Evolutionary conservation across 2,329 filamentous ascomycete genomes (phyloP).

Genomic region (Cryoendolithus antarcticus): DNA sequence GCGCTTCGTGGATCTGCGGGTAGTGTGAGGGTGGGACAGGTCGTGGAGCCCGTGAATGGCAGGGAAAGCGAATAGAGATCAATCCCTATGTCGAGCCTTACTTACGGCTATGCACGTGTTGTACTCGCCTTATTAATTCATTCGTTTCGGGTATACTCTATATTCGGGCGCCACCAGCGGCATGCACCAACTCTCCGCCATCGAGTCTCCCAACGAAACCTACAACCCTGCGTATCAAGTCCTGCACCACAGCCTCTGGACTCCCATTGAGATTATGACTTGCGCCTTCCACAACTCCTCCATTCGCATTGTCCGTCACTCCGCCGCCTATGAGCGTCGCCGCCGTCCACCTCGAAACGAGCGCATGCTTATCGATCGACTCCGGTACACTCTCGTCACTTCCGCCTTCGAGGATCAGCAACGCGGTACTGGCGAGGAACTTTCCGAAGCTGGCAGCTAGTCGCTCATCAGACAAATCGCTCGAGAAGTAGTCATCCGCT

Average conservation of each 20-base stretch:
- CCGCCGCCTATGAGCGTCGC: conserved; percentile 33
- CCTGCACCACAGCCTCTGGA: conserved; percentile 33
- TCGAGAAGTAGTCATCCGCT: conserved; percentile 83
- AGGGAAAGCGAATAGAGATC: too few relatives aligned
- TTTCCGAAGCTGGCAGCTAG: conserved; percentile 54
- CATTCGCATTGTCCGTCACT: conserved; percentile 35
- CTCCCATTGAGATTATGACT: conserved; percentile 40
- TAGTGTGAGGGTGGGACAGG: not conserved
- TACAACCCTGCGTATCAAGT: conserved; percentile 39
- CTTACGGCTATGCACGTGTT: too few relatives aligned
- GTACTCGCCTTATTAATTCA: too few relatives aligned
- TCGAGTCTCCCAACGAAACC: conserved; percentile 32
- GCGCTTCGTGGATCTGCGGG: conserved; percentile 6
- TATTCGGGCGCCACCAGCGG: conserved; percentile 3
- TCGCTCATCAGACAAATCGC: conserved; percentile 51
- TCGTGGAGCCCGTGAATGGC: too few relatives aligned
- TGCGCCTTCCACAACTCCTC: conserved; percentile 37
- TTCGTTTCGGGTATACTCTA: not conserved
- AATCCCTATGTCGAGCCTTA: too few relatives aligned
- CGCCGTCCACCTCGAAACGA: conserved; percentile 46
- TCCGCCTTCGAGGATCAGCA: conserved; percentile 55
- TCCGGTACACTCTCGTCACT: conserved; percentile 54
- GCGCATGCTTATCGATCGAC: conserved; percentile 42
- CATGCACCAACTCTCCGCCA: conserved; percentile 8
- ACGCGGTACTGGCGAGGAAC: conserved; percentile 38